Evolutionary conservation across 2,329 filamentous ascomycete species (phyloP).

Genomic region (Talaromyces amestolkiae): DNA sequence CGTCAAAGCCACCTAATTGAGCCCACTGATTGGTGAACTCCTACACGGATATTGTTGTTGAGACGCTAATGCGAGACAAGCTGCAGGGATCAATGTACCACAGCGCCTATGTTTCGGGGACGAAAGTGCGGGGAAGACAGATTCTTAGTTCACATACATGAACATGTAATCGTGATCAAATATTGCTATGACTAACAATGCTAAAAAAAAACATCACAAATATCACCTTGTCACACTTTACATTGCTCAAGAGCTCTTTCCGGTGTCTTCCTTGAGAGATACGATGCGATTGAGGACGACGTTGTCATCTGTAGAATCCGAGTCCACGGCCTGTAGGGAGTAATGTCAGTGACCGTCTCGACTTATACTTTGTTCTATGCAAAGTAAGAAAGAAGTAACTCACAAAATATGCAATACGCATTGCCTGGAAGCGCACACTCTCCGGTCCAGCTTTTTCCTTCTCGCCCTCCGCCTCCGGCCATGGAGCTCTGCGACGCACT

Average conservation of each 20-base stretch:
- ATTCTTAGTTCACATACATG: neutral
- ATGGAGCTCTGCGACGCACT: slow-evolving; percentile 69
- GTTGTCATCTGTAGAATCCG: slow-evolving; percentile 72
- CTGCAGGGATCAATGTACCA: neutral
- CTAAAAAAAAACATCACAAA: neutral
- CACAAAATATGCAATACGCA: slow-evolving; percentile 83
- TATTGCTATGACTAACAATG: neutral
- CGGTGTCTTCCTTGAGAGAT: slow-evolving; percentile 69
- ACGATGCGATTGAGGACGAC: slow-evolving; percentile 90
- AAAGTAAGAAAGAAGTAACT: neutral
- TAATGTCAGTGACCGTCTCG: neutral
- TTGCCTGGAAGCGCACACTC: slow-evolving; percentile 76
- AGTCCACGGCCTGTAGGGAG: slow-evolving; percentile 56
- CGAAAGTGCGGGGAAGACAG: neutral
- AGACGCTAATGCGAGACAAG: neutral
- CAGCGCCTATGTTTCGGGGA: neutral
- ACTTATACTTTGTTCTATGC: neutral
- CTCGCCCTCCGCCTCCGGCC: slow-evolving; percentile 72
- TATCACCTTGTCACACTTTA: neutral
- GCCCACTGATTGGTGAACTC: neutral
- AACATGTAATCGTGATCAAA: neutral
- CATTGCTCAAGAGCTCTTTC: slow-evolving; percentile 16
- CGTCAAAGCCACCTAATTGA: neutral
- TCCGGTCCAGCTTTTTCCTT: slow-evolving; percentile 53
- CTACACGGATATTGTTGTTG: neutral